A percentile compares a stretch with the other conserved stretches of the same genome.
phyloP scores from a whole-genome alignment of 2,329 filamentous ascomycete genomes.

The Cladophialophora carrionii region DNA sequence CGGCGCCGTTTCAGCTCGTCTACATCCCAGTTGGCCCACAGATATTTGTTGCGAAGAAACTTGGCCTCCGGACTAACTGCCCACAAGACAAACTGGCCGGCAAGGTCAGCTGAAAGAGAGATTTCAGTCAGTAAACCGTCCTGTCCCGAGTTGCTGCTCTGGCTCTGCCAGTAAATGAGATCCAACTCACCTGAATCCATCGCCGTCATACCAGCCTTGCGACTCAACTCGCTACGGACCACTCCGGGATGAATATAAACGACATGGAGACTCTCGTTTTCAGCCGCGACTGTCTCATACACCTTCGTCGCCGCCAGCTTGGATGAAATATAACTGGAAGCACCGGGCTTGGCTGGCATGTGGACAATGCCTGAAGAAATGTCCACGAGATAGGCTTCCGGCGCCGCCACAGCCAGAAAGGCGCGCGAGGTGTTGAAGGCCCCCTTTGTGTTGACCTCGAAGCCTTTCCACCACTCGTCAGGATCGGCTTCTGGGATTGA shows the following conservation, averaged over 20 bases:
- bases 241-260: constrained; percentile 51
- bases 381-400: constrained; percentile 2
- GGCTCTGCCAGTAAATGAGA: no score
- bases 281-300: constrained; percentile 48
- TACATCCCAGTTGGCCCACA: constrained; percentile 58
- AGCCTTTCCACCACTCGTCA: constrained; percentile 10
- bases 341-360: constrained; percentile 5
- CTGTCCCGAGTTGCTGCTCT: no score
- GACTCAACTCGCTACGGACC: constrained; percentile 15
- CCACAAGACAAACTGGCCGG: constrained; percentile 52
- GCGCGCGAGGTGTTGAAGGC: constrained; percentile 10
- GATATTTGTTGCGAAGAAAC: constrained; percentile 53
- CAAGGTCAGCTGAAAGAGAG: constrained; percentile 38
- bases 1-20: constrained; percentile 50
- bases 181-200: constrained; percentile 13
- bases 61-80: constrained; percentile 50
- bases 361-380: constrained; percentile 7
- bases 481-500: background rate
- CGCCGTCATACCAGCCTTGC: background rate
- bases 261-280: constrained; percentile 48
- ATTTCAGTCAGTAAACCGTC: background rate
- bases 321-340: constrained; percentile 45
- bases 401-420: constrained; percentile 4
- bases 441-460: constrained; percentile 12
- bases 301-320: constrained; percentile 50